Evolutionary conservation across 2,329 filamentous ascomycete genomes (phyloP).

Genomic region (Fusarium oxysporum): DNA sequence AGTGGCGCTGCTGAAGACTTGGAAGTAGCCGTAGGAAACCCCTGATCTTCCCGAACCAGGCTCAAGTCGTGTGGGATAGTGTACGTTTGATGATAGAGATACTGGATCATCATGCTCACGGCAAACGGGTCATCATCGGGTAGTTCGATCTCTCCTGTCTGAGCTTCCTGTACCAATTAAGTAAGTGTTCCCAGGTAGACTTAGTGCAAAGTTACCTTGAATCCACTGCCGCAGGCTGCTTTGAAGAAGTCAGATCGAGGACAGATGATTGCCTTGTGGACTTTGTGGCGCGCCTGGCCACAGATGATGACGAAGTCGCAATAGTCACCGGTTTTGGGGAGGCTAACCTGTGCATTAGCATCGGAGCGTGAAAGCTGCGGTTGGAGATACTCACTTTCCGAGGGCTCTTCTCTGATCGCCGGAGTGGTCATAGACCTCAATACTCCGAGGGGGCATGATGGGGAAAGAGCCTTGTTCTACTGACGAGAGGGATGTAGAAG

Average conservation of each 20-base stretch:
- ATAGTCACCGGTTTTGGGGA: not conserved
- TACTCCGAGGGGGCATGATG: not conserved
- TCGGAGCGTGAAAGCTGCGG: not conserved
- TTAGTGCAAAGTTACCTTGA: not conserved
- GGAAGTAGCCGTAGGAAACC: accelerated
- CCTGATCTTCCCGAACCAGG: accelerated
- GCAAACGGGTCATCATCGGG: accelerated
- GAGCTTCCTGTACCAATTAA: not conserved
- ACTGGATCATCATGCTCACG: not conserved
- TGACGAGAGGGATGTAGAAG: no score
- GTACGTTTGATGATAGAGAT: not conserved
- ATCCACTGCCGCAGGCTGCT: not conserved
- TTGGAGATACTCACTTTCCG: not conserved
- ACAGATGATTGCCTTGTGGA: not conserved
- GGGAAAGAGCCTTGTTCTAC: accelerated
- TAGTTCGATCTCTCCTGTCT: not conserved
- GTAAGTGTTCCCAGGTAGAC: accelerated
- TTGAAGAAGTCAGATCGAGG: not conserved
- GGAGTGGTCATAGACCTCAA: not conserved
- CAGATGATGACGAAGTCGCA: not conserved
- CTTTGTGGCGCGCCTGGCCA: not conserved
- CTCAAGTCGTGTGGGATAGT: not conserved
- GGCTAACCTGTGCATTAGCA: accelerated
- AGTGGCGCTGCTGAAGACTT: not conserved
- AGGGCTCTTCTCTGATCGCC: not conserved